A percentile compares a stretch with the other conserved stretches of the same genome.
These are phyloP conservation scores for Epichloe gansuensis DNA, from an alignment of 2,329 filamentous ascomycete genomes.

Conservation along the genomic window DNA sequence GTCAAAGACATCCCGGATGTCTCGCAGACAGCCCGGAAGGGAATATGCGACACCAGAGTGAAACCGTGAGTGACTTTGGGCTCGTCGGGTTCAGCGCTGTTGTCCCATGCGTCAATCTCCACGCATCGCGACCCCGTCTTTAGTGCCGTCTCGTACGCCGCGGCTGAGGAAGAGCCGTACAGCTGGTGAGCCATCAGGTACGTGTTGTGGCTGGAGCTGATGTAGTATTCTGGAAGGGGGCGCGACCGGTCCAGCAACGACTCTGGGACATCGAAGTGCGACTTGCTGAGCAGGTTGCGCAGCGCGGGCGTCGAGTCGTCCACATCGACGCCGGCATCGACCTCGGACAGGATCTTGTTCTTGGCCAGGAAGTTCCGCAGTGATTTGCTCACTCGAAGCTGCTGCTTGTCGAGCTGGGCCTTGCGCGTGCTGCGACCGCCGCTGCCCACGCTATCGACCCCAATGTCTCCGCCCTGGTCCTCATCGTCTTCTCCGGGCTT, in stretches of 20 bases:
- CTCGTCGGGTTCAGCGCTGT: conserved; percentile 44
- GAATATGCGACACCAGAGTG: conserved; percentile 52
- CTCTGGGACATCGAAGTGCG: conserved; percentile 43
- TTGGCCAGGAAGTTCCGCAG: conserved; percentile 42
- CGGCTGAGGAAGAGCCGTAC: conserved; percentile 47
- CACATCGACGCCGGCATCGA: conserved; percentile 32
- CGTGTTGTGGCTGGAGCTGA: conserved; percentile 63
- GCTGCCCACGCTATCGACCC: conserved; percentile 36
- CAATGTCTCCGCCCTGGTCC: conserved; percentile 21
- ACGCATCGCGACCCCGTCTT: conserved; percentile 54
- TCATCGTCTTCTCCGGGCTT: conserved; percentile 19
- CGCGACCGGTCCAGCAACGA: conserved; percentile 43
- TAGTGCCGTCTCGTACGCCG: conserved; percentile 50
- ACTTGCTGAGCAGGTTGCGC: conserved; percentile 37
- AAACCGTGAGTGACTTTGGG: conserved; percentile 61
- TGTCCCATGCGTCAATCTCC: conserved; percentile 63
- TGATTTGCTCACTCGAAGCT: conserved; percentile 46
- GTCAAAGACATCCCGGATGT: conserved; percentile 51
- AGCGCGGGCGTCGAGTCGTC: conserved; percentile 31
- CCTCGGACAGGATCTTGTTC: conserved; percentile 34
- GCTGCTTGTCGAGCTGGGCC: conserved; percentile 35
- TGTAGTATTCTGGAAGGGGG: conserved; percentile 56
- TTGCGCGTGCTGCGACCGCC: conserved; percentile 42
- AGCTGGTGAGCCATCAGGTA: conserved; percentile 60
- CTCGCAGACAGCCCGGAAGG: conserved; percentile 52